Base-by-base conservation (phyloP, 129 eudicot genomes). In the Logfia minima region DNA sequence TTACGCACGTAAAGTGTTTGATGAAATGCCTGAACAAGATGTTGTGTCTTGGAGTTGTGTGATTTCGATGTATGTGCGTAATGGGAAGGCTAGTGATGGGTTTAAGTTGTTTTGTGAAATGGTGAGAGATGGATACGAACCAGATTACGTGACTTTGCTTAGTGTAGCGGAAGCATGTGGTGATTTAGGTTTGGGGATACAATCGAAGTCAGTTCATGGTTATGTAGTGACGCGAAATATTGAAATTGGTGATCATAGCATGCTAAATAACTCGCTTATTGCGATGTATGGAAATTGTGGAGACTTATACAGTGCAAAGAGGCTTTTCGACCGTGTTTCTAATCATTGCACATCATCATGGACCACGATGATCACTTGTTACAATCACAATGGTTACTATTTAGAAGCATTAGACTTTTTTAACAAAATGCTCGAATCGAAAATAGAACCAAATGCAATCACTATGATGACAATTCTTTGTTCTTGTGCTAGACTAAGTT, bases 261-360 rank as follows among this genome's bases (percentile, higher is more conserved):
- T 80, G 3, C 55, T 92, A 23, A 69, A 34, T 43, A 89, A 75
- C 81, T 89, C 92, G n/a, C 83, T 92, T 43, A 72, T 89, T 55
- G 71, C 94, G 58, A 92, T 92, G 97, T 92, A 92, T 63, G 97
- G 90, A 34, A 89, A 87, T 82, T 89, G 88, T 59, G 92, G 97
- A 11, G 96, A 92, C 11, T 66, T 87, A 68, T 64, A 35, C 58
- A 80, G 63, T 75, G 90, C 96, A 2, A 81, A 74, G 79, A 23
- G 64, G 78, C 78, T 92, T 61, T 87, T 89, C 35, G 22, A 71
- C 17, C 66, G 52, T 6, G 70, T 68, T 83, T 70, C 60, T 82
- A 24, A 69, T 71, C 72, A 29, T 60, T 74, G 81, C 21, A 82
- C 84, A 5, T 75, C 84, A 39, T 77, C 84, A 6, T 92, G 92